Percentiles rank a stretch among this genome's conserved stretches.
Conservation (phyloP, 2,329 filamentous ascomycete genomes). For the Talaromyces albobiverticillius region DNA sequence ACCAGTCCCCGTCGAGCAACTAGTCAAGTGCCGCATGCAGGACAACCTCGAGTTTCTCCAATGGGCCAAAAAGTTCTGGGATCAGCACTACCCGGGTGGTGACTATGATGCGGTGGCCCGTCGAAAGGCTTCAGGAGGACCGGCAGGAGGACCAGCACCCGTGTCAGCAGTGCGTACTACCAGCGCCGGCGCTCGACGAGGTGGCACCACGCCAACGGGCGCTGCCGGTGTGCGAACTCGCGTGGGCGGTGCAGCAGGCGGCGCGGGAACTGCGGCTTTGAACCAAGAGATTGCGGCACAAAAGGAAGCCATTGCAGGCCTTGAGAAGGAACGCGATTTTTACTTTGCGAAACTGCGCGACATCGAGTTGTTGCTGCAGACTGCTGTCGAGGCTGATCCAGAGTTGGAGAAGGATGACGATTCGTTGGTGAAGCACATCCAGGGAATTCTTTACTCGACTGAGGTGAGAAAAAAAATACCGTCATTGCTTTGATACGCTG, state of each 20-base stretch:
- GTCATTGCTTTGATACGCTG: no score
- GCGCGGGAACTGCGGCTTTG: conserved; percentile 67
- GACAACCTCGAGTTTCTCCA: conserved; percentile 99
- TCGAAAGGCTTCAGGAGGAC: conserved; percentile 71
- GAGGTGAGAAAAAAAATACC: no score
- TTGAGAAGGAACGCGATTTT: conserved; percentile 96
- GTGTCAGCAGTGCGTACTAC: conserved; percentile 49
- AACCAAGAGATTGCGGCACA: conserved; percentile 82
- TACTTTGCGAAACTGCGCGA: conserved; percentile 99
- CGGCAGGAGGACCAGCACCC: conserved; percentile 39
- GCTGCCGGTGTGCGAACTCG: conserved; percentile 46
- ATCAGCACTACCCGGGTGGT: conserved; percentile 94
- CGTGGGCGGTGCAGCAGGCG: conserved; percentile 54
- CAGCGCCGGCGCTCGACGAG: conserved; percentile 48
- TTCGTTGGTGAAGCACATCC: conserved; percentile 90
- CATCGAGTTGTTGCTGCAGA: conserved; percentile 92
- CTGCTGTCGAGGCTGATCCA: conserved; percentile 86
- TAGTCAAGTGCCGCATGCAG: conserved; percentile 99
- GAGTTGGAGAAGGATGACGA: conserved; percentile 93
- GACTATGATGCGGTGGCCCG: conserved; percentile 90
- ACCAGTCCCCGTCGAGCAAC: conserved; percentile 78
- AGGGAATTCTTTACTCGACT: conserved; percentile 94
- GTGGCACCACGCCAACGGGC: conserved; percentile 62
- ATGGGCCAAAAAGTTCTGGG: conserved; percentile 96
- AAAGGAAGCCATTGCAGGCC: conserved; percentile 90